Evolutionary conservation across 192 early-diverging fungal species (phyloP).

Genomic region (Haplosporangium gracile): DNA sequence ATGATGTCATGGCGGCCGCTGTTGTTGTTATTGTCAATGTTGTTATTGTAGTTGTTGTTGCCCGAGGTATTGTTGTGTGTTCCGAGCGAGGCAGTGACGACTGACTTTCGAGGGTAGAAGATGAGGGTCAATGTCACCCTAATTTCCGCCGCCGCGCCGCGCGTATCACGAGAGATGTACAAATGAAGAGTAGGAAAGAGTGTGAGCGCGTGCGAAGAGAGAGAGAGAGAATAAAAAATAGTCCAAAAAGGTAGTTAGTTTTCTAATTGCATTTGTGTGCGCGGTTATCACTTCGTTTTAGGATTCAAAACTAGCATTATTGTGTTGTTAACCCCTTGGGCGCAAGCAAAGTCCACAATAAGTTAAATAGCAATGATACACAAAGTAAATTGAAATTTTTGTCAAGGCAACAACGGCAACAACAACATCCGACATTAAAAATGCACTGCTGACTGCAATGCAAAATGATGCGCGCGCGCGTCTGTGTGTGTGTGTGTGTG

Average conservation of each 20-base stretch:
- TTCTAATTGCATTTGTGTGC: neutral
- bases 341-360: neutral
- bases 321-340: neutral
- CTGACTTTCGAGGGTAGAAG: constrained; percentile 49
- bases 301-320: neutral
- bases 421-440: no score
- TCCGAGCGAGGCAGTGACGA: neutral
- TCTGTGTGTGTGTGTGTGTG: no score
- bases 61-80: neutral
- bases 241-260: neutral
- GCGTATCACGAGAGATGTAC: neutral
- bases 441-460: no score
- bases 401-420: no score
- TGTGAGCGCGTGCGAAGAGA: neutral
- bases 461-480: no score
- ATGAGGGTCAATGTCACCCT: constrained; percentile 49
- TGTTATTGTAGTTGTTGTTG: neutral
- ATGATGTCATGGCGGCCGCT: neutral
- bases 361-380: neutral
- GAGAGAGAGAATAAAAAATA: neutral
- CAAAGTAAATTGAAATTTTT: neutral
- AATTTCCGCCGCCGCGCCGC: neutral
- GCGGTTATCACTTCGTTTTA: no score
- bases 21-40: neutral
- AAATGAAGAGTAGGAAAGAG: neutral